Base-by-base conservation (phyloP, 257 asterid species). In the Nicotiana otophora region DNA sequence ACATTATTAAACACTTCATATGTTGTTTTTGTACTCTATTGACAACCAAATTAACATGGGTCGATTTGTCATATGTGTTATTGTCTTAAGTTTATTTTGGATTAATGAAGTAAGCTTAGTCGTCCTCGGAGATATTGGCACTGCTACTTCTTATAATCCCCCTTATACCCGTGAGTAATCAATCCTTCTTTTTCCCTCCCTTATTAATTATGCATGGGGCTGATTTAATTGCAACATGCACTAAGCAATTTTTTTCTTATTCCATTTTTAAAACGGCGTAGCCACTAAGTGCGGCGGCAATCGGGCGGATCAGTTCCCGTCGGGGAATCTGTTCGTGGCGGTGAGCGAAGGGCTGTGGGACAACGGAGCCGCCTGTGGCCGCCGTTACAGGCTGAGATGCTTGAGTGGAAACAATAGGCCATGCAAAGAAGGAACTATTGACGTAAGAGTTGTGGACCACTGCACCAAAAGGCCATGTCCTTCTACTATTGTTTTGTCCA, bases 401-500 rank as follows among this genome's bases (percentile, higher is more conserved):
- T 81, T 89, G 10, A 90, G 90, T 19, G 89, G 92, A 8, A 84
- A 82, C 30, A 86, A 85, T 11, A 81, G 85, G 82, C 95, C 96
- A 9, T 93, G 97, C 89, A 88, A 80, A 15, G 86, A 57, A 4
- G 90, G 85, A 36, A 85, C 89, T 6, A 86, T 93, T 14, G 95
- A 90, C 64, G 96, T 93, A 53, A 85, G 88, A 69, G 96, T 92
- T 23, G 97, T 93, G 7, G 97, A 93, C 64, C 89, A 90, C n/a
- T 93, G 97, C 87, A 36, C 81, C 5, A 84, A 15, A 39, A 80
- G 92, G 67, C 96, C 94, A 0, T 93, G 97, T 77, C 96, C 97
- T 0, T 89, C 97, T 20, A 89, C 95, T 17, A 90, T 93, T 4
- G 78, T 91, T 39, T 83, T 93, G 90, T 92, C 97, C 0, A 83